Base-by-base conservation (phyloP, 345 rosid genomes). In the Aquilaria yunnanensis region DNA sequence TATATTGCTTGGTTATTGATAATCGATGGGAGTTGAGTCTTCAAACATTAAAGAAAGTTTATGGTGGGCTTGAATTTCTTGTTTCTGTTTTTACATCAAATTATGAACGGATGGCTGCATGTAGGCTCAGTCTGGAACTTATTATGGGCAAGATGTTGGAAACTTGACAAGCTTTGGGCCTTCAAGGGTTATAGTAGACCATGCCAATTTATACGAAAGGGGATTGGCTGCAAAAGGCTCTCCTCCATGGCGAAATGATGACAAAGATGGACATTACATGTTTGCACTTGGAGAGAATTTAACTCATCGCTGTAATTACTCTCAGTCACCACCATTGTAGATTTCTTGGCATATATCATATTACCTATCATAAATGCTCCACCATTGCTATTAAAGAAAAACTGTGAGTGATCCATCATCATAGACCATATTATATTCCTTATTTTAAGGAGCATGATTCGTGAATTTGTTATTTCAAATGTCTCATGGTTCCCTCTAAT, bases 211-310 rank as follows among this genome's bases (percentile, higher is more conserved):
- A 53, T 81, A 76, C 75, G 70, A 77, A 32, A 86, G 75, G 69
- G 85, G 85, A 71, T 72, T 81, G 73, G 70, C 79, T 78, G 78
- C 73, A 71, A 86, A 75, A 63, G 79, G 83, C 74, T 76, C 82
- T 70, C 85, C 87, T 68, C 89, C 78, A 30, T 73, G 89, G 87
- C 84, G 80, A 70, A 80, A 76, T 14, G 89, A 81, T 78, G 87
- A 83, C 84, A 86, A 86, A 79, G 92, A 86, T 72, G 92, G 89
- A 47, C 87, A 81, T 80, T 86, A 80, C 82, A 67, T 80, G 75
- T 86, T 83, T 78, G 82, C 80, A 16, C 71, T 81, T 51, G 88
- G 88, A 77, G 89, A 86, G 70, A 83, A 86, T 76, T 76, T 86
- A 77, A 81, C 89, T 46, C 69, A 83, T 71, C 89, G 85, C 75